Base-by-base conservation (phyloP, 2,329 filamentous ascomycete species). In the Penicillium occitanis region DNA sequence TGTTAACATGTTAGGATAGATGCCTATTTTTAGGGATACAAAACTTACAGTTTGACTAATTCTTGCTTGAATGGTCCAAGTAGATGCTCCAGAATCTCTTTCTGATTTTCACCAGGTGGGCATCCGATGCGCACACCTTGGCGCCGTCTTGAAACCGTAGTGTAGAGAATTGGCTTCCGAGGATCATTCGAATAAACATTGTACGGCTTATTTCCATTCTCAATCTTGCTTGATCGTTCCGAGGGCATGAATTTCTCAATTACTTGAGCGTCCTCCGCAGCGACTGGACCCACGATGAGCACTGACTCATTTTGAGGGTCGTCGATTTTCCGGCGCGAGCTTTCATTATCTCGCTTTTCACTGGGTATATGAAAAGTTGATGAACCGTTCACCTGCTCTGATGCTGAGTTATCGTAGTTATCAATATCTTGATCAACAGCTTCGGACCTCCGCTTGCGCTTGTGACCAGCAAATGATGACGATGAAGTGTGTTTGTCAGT, bases 211-310 rank as follows among this genome's bases (percentile, higher is more conserved):
- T 79, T 80, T 13, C 75, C 78, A 5, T 74, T 74, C 66, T 80
- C 77, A 48, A 76, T 74, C 61, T 74, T 73, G 69, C 71, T 79
- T 17, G 76, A 77, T 63, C 74, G 69, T 67, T 80, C 76, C 30
- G 78, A 75, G 19, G 82, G 82, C 66, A 88, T 81, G 65, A 87
- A 87, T 61, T 86, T 83, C n/a, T 86, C 84, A 55, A 88, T 79
- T 11, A 88, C 81, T 63, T 88, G 86, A 1, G 84, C 86, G 75
- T 89, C 87, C 59, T 84, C 84, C 5, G 85, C 86, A 5, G 85
- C 81, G 5, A 86, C 84, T 0, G 86, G 86, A 0, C 87, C 86
- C 61, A 89, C 82, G 66, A 89, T 87, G 69, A 87, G 84, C 44
- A 81, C 77, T 0, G 78, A 81, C 68, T 81, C 78, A 66, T 80